Evolutionary conservation across 1,139 yeast species (phyloP), one percentile per base, ranked within the genome.

Genomic region (Hansenula sp.): DNA sequence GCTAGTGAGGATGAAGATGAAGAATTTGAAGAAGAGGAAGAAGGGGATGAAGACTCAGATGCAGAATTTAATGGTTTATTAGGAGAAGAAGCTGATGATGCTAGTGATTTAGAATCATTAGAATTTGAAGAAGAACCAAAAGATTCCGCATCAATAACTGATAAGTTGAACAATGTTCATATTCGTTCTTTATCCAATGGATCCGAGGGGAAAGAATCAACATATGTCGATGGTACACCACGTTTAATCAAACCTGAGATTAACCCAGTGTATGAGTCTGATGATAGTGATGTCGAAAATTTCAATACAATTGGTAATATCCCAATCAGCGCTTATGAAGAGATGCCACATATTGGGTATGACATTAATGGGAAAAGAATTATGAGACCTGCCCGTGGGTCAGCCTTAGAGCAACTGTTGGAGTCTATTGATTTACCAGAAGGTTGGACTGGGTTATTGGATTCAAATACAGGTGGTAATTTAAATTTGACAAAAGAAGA

Each of bases 381-480:
- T 58, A 91, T 94, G 98, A 80, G 99, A 66, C 99, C 99, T 12
- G 99, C 98, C 15, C 86, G 88, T 60, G 96, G 96, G 9, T 82
- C 95, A 45, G 99, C 99, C 1, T 74, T 94, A 55, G 98, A 93
- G 60, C 85, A 84, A 55, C 74, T 93, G 51, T 71, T 94, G 52
- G 99, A 93, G 58, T 74, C 83, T 28, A 93, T 94, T 51, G 99
- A 93, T 50, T 73, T 93, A 52, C 99, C 98, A 12, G 95, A 87
- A 66, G 99, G 99, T 32, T 93, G 98, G 98, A 94, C 99, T 11
- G 99, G 99, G 38, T 73, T 94, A 52, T 70, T 93, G 47, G 98
- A 93, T 65, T 88, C 89, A 61, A 77, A 83, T 55, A 89, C 98
- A 10, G 99, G 99, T 51, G 68, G 82, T n/a, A 76, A 89, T 41